A percentile compares a stretch with the other conserved stretches of the same genome.
Conservation (phyloP, 2,329 filamentous ascomycete genomes). For the Cladophialophora yegresii region DNA sequence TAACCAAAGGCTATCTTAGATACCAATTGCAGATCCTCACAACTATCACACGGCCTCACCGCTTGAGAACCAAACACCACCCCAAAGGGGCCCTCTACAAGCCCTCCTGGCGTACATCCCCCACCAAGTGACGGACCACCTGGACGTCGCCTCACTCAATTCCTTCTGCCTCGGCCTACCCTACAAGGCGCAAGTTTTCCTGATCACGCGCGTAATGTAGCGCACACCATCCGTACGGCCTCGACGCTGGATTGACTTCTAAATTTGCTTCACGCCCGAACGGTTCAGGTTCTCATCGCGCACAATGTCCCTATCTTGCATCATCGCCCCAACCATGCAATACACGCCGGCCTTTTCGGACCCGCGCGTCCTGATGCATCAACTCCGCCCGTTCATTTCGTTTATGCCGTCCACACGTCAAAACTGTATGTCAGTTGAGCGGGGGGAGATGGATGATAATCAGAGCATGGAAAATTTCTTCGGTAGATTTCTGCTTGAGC, state of each 20-base stretch:
- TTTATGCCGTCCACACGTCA: no score
- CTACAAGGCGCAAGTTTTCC: background rate
- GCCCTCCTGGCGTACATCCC: background rate
- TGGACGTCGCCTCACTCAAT: background rate
- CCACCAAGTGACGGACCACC: background rate
- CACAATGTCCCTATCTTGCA: background rate
- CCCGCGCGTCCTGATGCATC: constrained; percentile 91
- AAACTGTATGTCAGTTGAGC: no score
- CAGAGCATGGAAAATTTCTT: no score
- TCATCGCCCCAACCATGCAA: background rate
- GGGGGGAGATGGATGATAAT: no score
- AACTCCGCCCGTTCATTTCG: constrained; percentile 70
- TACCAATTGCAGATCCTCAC: background rate
- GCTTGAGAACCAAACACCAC: background rate
- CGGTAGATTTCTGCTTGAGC: no score
- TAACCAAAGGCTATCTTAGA: background rate
- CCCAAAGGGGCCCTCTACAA: background rate
- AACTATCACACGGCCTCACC: background rate
- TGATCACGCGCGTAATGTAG: background rate
- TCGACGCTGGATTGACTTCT: background rate
- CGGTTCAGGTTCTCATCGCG: background rate
- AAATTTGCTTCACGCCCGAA: background rate
- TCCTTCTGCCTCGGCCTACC: background rate
- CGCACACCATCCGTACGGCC: no score
- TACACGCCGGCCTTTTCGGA: constrained; percentile 54